Base-by-base conservation (phyloP, 257 asterid species). In the Solanum tarijense region DNA sequence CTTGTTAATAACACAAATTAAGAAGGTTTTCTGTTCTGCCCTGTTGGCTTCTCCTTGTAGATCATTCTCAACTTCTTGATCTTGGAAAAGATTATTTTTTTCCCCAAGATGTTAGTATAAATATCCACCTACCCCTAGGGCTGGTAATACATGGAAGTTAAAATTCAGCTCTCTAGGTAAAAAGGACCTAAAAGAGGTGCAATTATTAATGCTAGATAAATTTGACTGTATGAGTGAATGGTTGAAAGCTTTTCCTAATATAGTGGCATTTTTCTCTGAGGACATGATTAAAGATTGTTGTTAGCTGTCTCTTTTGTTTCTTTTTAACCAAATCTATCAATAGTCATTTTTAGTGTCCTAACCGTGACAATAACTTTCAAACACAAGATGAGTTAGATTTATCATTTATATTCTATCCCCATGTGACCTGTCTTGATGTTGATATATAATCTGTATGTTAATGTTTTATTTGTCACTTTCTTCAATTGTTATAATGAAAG, bases 351-450 rank as follows among this genome's bases (percentile, higher is more conserved):
- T 79, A 79, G 68, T 29, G 85, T 81, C 41, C 68, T 29, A 81
- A 81, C 18, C 1, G 69, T 27, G 69, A 9, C 41, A 43, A 79
- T 48, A 29, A 81, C 85, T 29, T 48, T 48, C 31, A 82, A 29
- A 48, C 69, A 81, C 29, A 29, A 48, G 31, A 82, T 82, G 43
- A 82, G 86, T 48, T 82, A 48, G 86, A 74, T 68, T 46, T 88
- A 62, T 74, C 35, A 83, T 76, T 69, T 39, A 68, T 69, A 32
- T 34, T 62, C 2, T 65, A 41, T 43, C 39, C 65, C 84, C 75
- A 85, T 82, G 41, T 91, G 90, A 93, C 94, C 93, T 94, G 94
- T 93, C 92, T 35, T 89, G 90, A 92, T 91, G 86, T 79, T 90
- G 92, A 89, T 86, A 39, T 83, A 39, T 84, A 32, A 78, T 39